Evolutionary conservation across 2,329 filamentous ascomycete genomes (phyloP).

Genomic region (Herpotrichia juniperi): DNA sequence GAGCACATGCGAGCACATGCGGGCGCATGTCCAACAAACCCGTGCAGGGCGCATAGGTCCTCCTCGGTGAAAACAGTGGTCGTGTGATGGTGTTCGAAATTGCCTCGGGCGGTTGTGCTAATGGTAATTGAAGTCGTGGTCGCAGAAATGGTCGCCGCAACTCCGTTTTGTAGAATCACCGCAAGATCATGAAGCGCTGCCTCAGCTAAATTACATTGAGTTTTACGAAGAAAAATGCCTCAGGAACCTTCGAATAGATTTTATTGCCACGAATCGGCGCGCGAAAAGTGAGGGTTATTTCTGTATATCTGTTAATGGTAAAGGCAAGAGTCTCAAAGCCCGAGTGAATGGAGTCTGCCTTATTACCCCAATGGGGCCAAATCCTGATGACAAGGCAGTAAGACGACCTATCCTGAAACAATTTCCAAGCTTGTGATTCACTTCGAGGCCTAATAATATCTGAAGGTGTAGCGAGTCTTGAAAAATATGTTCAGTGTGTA

Average conservation of each 20-base stretch:
- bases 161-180: constrained; percentile 17
- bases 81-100: not conserved
- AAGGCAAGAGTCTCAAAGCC: constrained; percentile 4
- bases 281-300: constrained; percentile 3
- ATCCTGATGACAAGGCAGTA: constrained; percentile 20
- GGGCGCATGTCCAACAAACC: no score
- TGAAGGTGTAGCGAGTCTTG: not conserved
- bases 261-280: constrained; percentile 7
- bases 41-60: no score
- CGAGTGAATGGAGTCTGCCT: constrained; percentile 12
- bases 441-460: not conserved
- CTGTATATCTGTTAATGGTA: constrained; percentile 5
- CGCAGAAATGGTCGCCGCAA: constrained; percentile 3
- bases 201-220: not conserved
- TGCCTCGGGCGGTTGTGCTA: not conserved
- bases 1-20: no score
- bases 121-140: not conserved
- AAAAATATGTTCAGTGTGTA: not conserved
- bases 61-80: no score
- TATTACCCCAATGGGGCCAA: constrained; percentile 19
- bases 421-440: constrained; percentile 11
- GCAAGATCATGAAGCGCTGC: not conserved
- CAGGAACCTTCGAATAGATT: constrained; percentile 4
- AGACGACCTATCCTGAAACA: constrained; percentile 29
- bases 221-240: constrained; percentile 1